A percentile compares a stretch with the other conserved stretches of the same genome.
Conservation (phyloP, 2,329 filamentous ascomycete species). For the Ophiocordyceps sinensis region DNA sequence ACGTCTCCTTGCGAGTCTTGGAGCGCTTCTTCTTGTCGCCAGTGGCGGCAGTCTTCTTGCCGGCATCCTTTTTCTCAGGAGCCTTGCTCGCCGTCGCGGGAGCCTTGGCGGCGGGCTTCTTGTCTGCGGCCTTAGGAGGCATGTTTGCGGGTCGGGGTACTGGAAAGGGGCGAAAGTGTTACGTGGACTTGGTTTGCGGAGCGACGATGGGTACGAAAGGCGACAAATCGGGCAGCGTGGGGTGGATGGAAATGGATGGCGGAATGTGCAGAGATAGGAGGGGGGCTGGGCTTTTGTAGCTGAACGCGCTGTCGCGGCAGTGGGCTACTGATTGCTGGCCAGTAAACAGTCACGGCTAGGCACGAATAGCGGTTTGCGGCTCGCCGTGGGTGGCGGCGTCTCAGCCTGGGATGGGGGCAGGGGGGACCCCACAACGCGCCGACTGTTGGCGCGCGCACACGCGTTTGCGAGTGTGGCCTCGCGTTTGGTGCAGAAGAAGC, state of each 20-base stretch:
- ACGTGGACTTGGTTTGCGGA: conserved; percentile 4
- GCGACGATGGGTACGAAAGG: conserved; percentile 6
- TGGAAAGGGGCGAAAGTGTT: conserved; percentile 4
- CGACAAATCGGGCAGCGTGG: conserved; percentile 16
- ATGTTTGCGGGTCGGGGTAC: conserved; percentile 45
- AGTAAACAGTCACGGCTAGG: too few relatives aligned
- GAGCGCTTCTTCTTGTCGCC: conserved; percentile 99
- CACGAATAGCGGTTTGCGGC: conserved; percentile 6
- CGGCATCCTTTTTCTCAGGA: conserved; percentile 96
- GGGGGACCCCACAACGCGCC: background rate
- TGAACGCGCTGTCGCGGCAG: conserved; percentile 35
- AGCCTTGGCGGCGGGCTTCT: conserved; percentile 98
- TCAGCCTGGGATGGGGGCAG: background rate
- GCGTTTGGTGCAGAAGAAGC: background rate
- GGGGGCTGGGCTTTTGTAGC: conserved; percentile 45
- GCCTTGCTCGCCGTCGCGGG: conserved; percentile 57
- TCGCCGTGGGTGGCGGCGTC: conserved; percentile 3
- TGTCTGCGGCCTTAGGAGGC: conserved; percentile 95
- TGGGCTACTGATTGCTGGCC: conserved; percentile 43
- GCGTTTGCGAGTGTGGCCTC: background rate
- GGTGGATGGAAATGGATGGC: conserved; percentile 28
- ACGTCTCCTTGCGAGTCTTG: conserved; percentile 99
- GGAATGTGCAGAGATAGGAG: conserved; percentile 32
- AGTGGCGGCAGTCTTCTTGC: conserved; percentile 96
- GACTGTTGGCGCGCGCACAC: background rate